phyloP scores from a whole-genome alignment of 225 moss, liverwort and hornwort genomes.

The Pleurozium schreberi region DNA sequence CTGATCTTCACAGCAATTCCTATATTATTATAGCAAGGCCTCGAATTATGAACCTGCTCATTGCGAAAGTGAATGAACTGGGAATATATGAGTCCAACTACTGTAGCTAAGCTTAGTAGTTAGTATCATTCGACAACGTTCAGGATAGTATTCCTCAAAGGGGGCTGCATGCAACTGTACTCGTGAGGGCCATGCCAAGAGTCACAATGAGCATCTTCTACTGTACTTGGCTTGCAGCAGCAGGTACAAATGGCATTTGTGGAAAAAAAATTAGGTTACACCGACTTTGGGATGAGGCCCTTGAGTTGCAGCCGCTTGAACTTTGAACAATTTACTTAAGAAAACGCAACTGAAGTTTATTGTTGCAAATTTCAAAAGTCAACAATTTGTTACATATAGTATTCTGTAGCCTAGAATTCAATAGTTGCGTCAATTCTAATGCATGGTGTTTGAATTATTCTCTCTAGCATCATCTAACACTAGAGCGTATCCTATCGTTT shows the following conservation, averaged over 20 bases:
- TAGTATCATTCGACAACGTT: too few relatives aligned
- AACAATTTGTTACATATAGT: background rate
- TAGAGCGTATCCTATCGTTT: too few relatives aligned
- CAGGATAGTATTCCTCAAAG: too few relatives aligned
- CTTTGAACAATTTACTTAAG: too few relatives aligned
- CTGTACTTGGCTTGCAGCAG: background rate
- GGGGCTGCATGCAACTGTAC: too few relatives aligned
- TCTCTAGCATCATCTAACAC: background rate
- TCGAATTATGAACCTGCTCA: slow-evolving; percentile 42
- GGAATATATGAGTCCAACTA: too few relatives aligned
- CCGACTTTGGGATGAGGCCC: background rate
- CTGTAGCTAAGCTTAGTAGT: too few relatives aligned
- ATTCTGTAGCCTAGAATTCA: background rate
- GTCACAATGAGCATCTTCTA: background rate
- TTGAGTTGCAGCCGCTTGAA: background rate
- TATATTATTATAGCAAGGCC: slow-evolving; percentile 73
- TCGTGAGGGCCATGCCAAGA: background rate
- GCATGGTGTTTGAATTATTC: background rate
- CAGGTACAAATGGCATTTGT: background rate
- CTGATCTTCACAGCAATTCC: slow-evolving; percentile 47
- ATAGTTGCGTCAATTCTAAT: background rate
- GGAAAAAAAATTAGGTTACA: too few relatives aligned
- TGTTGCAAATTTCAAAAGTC: background rate
- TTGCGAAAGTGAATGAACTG: slow-evolving; percentile 31
- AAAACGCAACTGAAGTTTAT: background rate